A percentile compares a stretch with the other conserved stretches of the same genome.
These are phyloP conservation scores for Arthrobotrys sinensis DNA, from an alignment of 2,329 filamentous ascomycete genomes.

Conservation along the genomic window DNA sequence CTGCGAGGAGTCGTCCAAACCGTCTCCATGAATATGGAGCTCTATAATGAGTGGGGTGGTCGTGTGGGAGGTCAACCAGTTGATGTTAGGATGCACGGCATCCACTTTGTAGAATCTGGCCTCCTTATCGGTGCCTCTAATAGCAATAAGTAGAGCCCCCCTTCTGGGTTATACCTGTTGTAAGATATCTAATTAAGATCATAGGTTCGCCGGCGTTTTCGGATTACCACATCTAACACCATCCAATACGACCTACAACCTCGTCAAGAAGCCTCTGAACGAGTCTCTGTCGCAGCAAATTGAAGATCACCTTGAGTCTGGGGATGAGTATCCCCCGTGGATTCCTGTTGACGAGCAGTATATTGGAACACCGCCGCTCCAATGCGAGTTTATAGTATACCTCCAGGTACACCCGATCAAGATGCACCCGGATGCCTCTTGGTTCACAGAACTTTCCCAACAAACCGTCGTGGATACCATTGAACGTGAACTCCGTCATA, in stretches of 20 bases:
- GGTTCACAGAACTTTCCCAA: slow-evolving; percentile 57
- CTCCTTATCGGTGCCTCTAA: slow-evolving; percentile 86
- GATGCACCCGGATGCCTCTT: slow-evolving; percentile 34
- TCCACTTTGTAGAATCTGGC: slow-evolving; percentile 88
- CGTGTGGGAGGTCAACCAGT: slow-evolving; percentile 62
- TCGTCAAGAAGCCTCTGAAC: slow-evolving; percentile 77
- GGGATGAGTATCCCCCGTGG: slow-evolving; percentile 79
- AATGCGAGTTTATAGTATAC: slow-evolving; percentile 92
- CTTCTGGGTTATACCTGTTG: neutral
- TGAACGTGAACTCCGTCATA: slow-evolving; percentile 76
- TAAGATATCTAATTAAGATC: slow-evolving; percentile 25
- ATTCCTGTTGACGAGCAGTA: slow-evolving; percentile 71
- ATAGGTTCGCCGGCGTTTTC: slow-evolving; percentile 82
- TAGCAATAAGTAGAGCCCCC: slow-evolving; percentile 80
- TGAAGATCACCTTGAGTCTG: slow-evolving; percentile 74
- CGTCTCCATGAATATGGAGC: slow-evolving; percentile 62
- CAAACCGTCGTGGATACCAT: slow-evolving; percentile 68
- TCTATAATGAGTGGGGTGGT: slow-evolving; percentile 61
- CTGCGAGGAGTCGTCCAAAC: slow-evolving; percentile 59
- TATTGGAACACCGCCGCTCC: slow-evolving; percentile 75
- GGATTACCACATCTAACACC: slow-evolving; percentile 86
- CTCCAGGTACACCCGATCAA: slow-evolving; percentile 78
- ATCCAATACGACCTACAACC: slow-evolving; percentile 71
- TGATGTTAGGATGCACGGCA: slow-evolving; percentile 83
- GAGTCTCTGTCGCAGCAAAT: slow-evolving; percentile 79